Conservation (phyloP, 345 rosid genomes). For the Physaria fendleri region DNA sequence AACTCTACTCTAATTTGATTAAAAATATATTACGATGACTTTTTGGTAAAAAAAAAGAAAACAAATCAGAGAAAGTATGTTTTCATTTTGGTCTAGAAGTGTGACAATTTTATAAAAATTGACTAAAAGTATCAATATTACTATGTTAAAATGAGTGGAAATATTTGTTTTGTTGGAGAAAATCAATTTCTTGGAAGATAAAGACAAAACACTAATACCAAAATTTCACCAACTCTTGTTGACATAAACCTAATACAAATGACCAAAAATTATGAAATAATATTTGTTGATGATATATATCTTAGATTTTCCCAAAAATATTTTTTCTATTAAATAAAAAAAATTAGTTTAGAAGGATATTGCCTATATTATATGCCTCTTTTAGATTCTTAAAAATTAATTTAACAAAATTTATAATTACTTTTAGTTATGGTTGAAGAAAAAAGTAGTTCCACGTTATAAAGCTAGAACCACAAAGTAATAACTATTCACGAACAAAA, state of each 20-base stretch:
- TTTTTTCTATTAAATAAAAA: background rate
- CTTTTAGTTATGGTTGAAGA: conserved; percentile 12
- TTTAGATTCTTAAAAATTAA: background rate
- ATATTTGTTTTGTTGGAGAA: conserved; percentile 10
- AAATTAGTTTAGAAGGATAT: background rate
- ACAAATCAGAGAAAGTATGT: background rate
- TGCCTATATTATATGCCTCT: background rate
- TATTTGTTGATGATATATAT: conserved; percentile 2
- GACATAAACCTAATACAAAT: conserved; percentile 1
- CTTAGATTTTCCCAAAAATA: background rate
- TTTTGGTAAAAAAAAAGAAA: background rate
- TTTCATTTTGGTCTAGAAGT: background rate
- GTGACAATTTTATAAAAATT: conserved; percentile 2
- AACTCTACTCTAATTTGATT: conserved; percentile 17
- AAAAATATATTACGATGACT: background rate
- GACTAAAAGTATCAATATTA: background rate
- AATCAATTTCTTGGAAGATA: background rate
- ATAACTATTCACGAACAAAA: conserved; percentile 15
- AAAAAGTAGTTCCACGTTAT: conserved; percentile 26
- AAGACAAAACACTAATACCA: conserved; percentile 20
- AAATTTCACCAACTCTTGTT: conserved; percentile 21
- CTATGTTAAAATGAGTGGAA: background rate
- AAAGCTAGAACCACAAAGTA: conserved; percentile 20
- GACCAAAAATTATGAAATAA: background rate
- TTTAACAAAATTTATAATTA: background rate